Evolutionary conservation across 2,329 filamentous ascomycete genomes (phyloP).

Genomic region (Fusarium nodosum): DNA sequence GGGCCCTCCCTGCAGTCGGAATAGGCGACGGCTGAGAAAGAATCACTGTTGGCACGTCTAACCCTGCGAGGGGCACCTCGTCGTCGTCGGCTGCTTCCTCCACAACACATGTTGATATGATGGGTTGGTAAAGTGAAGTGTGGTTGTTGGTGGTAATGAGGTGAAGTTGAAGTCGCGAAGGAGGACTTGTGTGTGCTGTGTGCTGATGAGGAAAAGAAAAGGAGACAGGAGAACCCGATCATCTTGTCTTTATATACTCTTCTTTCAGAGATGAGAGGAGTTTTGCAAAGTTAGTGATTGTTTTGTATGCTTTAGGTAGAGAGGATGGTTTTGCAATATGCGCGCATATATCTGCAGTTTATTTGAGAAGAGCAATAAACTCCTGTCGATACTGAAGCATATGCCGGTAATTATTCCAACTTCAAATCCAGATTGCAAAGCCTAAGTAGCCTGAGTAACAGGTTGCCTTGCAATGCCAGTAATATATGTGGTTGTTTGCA

Average conservation of each 20-base stretch:
- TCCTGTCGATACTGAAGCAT: no score
- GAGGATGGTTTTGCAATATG: accelerated
- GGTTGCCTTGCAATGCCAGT: no score
- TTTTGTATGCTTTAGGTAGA: background rate
- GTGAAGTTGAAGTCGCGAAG: background rate
- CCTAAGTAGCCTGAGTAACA: no score
- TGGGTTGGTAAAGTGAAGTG: background rate
- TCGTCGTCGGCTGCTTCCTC: background rate
- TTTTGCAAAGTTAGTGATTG: background rate
- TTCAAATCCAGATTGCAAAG: no score
- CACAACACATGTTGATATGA: background rate
- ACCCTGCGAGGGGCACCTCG: no score
- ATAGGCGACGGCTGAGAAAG: background rate
- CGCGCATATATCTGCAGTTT: background rate
- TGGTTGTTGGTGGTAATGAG: background rate
- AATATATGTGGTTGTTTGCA: no score
- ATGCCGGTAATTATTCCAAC: no score
- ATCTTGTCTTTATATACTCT: background rate
- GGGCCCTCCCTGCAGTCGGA: background rate
- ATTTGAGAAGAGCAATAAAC: no score
- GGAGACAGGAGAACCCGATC: background rate
- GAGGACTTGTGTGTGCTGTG: no score
- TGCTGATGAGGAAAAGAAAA: background rate
- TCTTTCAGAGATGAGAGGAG: background rate
- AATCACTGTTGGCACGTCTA: background rate